Percentiles rank a stretch among this genome's conserved stretches.
These are phyloP conservation scores for Brettanomyces bruxellensis DNA, from an alignment of 805 yeast species.

Conservation along the genomic window DNA sequence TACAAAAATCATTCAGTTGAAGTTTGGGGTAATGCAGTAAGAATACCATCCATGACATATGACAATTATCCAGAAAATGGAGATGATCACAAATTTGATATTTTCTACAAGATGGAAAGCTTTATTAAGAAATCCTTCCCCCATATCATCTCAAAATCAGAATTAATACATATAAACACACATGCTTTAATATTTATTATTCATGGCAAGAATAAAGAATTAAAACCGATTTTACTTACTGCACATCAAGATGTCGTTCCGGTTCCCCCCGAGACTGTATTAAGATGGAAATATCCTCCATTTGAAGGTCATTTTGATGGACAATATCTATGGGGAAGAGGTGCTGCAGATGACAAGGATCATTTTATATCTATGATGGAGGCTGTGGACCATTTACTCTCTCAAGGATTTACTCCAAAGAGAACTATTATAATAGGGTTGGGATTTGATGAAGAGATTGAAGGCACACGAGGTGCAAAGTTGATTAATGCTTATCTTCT, in stretches of 20 bases:
- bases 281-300: slow-evolving; percentile 59
- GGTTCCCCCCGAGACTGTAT: slow-evolving; percentile 30
- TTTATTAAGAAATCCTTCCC: slow-evolving; percentile 35
- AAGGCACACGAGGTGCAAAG: slow-evolving; percentile 56
- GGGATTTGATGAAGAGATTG: slow-evolving; percentile 76
- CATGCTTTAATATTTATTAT: slow-evolving; percentile 61
- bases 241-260: slow-evolving; percentile 85
- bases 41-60: slow-evolving; percentile 38
- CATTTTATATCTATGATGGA: slow-evolving; percentile 58
- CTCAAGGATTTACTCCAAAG: slow-evolving; percentile 40
- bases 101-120: slow-evolving; percentile 4
- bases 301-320: slow-evolving; percentile 63
- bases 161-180: slow-evolving; percentile 48
- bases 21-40: slow-evolving; percentile 28
- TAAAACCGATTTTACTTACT: slow-evolving; percentile 60
- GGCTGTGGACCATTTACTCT: slow-evolving; percentile 47
- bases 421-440: slow-evolving; percentile 57
- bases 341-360: slow-evolving; percentile 69
- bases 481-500: slow-evolving; percentile 37
- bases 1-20: slow-evolving; percentile 3
- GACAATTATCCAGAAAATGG: slow-evolving; percentile 7
- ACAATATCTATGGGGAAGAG: slow-evolving; percentile 63
- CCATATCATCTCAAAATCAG: slow-evolving; percentile 30
- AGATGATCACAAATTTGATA: slow-evolving; percentile 6
- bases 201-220: slow-evolving; percentile 39